Evolutionary conservation across 2,329 filamentous ascomycete genomes (phyloP).

Genomic region (Aphanocladium album): DNA sequence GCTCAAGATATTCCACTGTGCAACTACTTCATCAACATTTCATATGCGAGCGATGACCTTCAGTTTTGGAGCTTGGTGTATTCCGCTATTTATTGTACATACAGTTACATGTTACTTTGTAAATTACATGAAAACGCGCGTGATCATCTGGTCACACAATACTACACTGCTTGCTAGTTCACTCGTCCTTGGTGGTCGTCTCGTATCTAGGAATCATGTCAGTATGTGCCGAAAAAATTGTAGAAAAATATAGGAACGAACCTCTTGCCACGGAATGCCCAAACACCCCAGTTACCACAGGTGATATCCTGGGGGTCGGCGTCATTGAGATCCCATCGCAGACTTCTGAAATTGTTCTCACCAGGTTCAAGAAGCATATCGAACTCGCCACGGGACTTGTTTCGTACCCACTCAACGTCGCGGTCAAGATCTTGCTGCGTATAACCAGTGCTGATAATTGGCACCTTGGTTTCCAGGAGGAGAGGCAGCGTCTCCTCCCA

Average conservation of each 20-base stretch:
- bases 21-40: background rate
- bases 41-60: background rate
- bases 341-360: slow-evolving; percentile 88
- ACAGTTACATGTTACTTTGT: slow-evolving; percentile 12
- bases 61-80: slow-evolving; percentile 5
- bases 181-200: slow-evolving; percentile 50
- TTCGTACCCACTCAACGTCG: slow-evolving; percentile 83
- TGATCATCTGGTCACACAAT: background rate
- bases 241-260: slow-evolving; percentile 39
- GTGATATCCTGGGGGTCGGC: slow-evolving; percentile 89
- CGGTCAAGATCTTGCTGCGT: slow-evolving; percentile 92
- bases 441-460: slow-evolving; percentile 91
- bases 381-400: slow-evolving; percentile 83
- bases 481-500: slow-evolving; percentile 89
- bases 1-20: background rate
- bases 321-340: slow-evolving; percentile 96
- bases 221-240: slow-evolving; percentile 21
- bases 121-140: slow-evolving; percentile 1
- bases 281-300: slow-evolving; percentile 94
- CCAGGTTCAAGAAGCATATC: slow-evolving; percentile 88
- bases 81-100: slow-evolving; percentile 12
- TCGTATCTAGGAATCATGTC: slow-evolving; percentile 50
- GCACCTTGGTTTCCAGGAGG: slow-evolving; percentile 90
- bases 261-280: slow-evolving; percentile 97
- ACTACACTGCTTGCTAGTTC: background rate